Conservation (phyloP, 108 stramenopile genomes). For the Cyclotella choctawhatcheeana region DNA sequence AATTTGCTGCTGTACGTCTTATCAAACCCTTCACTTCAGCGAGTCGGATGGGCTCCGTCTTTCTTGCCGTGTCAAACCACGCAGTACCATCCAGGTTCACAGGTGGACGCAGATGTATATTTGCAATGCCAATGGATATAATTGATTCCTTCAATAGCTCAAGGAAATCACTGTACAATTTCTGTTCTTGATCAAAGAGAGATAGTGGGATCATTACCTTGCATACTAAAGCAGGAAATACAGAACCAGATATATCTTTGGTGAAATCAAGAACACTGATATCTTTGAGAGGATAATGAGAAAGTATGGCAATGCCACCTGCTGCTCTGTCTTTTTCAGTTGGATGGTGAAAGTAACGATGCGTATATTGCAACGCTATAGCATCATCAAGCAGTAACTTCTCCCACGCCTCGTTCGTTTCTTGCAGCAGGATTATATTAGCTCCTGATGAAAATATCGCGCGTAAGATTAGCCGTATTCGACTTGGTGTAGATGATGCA, state of each 20-base stretch:
- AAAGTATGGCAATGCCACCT: slow-evolving; percentile 44
- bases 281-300: slow-evolving; percentile 39
- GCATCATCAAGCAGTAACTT: slow-evolving; percentile 24
- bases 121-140: slow-evolving; percentile 14
- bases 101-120: slow-evolving; percentile 50
- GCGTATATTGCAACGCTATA: slow-evolving; percentile 8
- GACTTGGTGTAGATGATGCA: slow-evolving; percentile 3
- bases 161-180: not conserved
- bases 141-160: not conserved
- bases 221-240: slow-evolving; percentile 42
- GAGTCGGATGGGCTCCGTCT: slow-evolving; percentile 44
- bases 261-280: slow-evolving; percentile 29
- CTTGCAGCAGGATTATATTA: slow-evolving; percentile 43
- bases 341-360: slow-evolving; percentile 44
- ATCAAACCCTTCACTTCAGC: slow-evolving; percentile 36
- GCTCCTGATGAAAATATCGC: slow-evolving; percentile 50
- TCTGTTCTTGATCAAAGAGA: not conserved
- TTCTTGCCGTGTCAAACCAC: slow-evolving; percentile 42
- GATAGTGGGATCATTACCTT: slow-evolving; percentile 19
- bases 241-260: slow-evolving; percentile 35
- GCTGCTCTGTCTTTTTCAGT: slow-evolving; percentile 5
- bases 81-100: slow-evolving; percentile 47
- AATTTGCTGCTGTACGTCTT: not conserved
- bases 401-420: slow-evolving; percentile 47
- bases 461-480: slow-evolving; percentile 22